These are phyloP conservation scores for Blastocystis sp. DNA, from an alignment of 352 stramenopile species.

Conservation along the genomic window DNA sequence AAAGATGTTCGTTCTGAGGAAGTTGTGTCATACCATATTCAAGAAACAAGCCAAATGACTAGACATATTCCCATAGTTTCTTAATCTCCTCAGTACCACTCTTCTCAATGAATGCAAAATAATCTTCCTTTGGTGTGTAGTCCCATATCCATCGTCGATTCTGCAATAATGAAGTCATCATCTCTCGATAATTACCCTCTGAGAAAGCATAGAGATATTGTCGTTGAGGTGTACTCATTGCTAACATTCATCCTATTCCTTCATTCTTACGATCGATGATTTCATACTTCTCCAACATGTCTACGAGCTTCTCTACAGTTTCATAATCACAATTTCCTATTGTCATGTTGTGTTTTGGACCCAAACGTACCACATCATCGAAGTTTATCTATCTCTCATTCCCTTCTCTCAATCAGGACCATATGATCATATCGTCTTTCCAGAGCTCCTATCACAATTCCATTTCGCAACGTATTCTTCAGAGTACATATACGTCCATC, in stretches of 20 bases:
- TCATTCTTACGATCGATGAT: background rate
- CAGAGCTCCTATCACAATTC: conserved; percentile 18
- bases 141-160: conserved; percentile 19
- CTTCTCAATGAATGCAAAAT: background rate
- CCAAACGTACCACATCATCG: conserved; percentile 9
- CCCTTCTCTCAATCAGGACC: background rate
- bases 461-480: conserved; percentile 23
- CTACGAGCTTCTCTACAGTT: background rate
- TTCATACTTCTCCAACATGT: conserved; percentile 35
- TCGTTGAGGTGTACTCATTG: conserved; percentile 20
- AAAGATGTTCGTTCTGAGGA: too few species aligned
- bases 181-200: conserved; percentile 32
- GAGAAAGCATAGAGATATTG: conserved; percentile 36
- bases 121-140: background rate
- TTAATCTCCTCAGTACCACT: background rate
- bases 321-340: background rate
- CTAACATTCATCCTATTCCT: background rate
- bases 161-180: background rate
- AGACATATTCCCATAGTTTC: background rate
- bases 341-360: conserved; percentile 28
- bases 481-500: background rate
- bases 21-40: too few species aligned
- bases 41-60: conserved; percentile 1
- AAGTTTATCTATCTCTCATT: conserved; percentile 6
- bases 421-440: conserved; percentile 38